Evolutionary conservation across 768 basidiomycete genomes (phyloP), one percentile per base, ranked within the genome.

Genomic region (Neoboletus magnificus): DNA sequence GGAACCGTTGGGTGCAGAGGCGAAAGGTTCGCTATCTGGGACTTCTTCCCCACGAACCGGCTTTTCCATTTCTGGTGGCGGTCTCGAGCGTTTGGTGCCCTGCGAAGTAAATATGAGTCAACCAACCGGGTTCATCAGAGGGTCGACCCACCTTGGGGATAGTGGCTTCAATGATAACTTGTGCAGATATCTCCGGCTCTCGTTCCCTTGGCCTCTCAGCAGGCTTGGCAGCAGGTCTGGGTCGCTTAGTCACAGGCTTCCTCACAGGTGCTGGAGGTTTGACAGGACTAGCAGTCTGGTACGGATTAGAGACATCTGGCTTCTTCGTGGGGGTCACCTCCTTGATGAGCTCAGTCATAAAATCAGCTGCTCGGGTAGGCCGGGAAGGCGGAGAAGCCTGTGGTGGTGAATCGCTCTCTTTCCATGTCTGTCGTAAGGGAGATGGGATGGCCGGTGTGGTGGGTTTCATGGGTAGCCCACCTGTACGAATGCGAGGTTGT

Each of bases 71-170:
- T 82, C 76, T 4, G 78, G 70, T n/a, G 86, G 85, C 5, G 89
- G 88, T 39, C 89, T 81, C 42, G 87, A 82, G 44, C 89, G 85
- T 65, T 89, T 89, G 66, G 84, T 89, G 55, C 89, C 89, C 88
- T 90, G 65, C 23, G 60, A 40, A 32, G 12, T 23, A 55, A 54
- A 36, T 16, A 56, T 40, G 57, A 55, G 25, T 18, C 35, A 43
- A 50, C 62, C 22, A 63, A 54, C 22, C 42, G 52, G 9, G 29
- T 37, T 27, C 29, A 20, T 46, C 8, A 4, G n/a, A 53, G 47
- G 57, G 40, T 8, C 20, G 27, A 70, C 79, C 55, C 55, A 83
- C 85, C 78, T 84, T 88, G 15, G 89, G 89, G 13, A 91, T 64
- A 2, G 89, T 90, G 3, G 88, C 87, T 70, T 89, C 87, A 43